phyloP scores from a whole-genome alignment of 768 basidiomycete genomes.

The Gloeophyllum trabeum region DNA sequence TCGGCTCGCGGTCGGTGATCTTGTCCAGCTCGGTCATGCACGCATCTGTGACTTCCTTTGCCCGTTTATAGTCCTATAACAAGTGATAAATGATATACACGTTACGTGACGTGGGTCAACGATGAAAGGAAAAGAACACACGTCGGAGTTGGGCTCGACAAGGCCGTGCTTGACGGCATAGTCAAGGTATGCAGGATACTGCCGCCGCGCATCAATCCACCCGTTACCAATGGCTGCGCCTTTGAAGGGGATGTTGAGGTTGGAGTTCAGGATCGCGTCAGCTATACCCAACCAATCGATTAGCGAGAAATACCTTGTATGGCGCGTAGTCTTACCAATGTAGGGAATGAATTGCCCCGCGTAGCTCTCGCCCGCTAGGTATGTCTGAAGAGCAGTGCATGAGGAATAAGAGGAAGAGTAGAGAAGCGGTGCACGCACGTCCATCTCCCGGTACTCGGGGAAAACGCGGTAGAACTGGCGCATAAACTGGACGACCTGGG shows the following conservation, averaged over 20 bases:
- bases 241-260: slow-evolving; percentile 48
- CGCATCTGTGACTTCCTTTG: slow-evolving; percentile 42
- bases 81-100: not conserved
- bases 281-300: slow-evolving; percentile 31
- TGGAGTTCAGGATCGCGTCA: slow-evolving; percentile 58
- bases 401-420: not conserved
- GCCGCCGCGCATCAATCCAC: slow-evolving; percentile 86
- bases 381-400: slow-evolving; percentile 50
- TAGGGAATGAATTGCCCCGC: slow-evolving; percentile 98
- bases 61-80: slow-evolving; percentile 46
- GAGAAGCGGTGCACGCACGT: slow-evolving; percentile 42
- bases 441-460: slow-evolving; percentile 73
- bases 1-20: slow-evolving; percentile 36
- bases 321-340: slow-evolving; percentile 48
- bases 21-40: slow-evolving; percentile 42
- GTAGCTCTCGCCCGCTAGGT: slow-evolving; percentile 91
- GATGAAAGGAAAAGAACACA: slow-evolving; percentile 19
- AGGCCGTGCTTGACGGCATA: slow-evolving; percentile 74
- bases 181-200: slow-evolving; percentile 87
- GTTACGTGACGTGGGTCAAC: no score
- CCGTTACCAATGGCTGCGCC: slow-evolving; percentile 95
- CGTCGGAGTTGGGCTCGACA: slow-evolving; percentile 60
- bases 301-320: not conserved
- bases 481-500: slow-evolving; percentile 75
- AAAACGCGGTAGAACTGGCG: slow-evolving; percentile 84